Conservation (phyloP, 345 rosid species). For the Rhizophora apiculata region DNA sequence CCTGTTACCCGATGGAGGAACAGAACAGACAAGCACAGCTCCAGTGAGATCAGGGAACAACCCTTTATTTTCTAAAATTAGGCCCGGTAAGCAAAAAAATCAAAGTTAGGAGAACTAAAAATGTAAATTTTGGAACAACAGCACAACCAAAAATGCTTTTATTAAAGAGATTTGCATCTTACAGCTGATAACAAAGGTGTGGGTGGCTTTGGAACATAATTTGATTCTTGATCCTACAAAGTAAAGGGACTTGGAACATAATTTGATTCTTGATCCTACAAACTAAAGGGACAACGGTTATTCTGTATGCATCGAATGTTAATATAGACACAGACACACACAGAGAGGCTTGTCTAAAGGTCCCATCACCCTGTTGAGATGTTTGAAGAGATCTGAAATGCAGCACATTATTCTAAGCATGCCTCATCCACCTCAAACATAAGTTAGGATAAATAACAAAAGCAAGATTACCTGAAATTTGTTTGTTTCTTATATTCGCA, state of each 20-base stretch:
- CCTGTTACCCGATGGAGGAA: constrained; percentile 95
- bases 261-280: background rate
- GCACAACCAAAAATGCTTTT: background rate
- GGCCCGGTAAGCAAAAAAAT: constrained; percentile 16
- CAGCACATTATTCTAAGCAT: background rate
- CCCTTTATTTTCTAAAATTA: constrained; percentile 33
- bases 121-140: background rate
- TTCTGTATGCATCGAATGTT: background rate
- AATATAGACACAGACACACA: too few relatives aligned
- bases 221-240: background rate
- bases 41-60: constrained; percentile 61
- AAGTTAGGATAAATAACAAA: background rate
- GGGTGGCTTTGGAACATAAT: background rate
- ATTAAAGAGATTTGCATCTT: background rate
- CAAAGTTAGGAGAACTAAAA: constrained; percentile 4
- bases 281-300: background rate
- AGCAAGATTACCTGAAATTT: constrained; percentile 33
- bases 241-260: background rate
- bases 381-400: background rate
- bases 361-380: background rate
- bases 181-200: background rate
- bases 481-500: constrained; percentile 44
- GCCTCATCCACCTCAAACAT: background rate
- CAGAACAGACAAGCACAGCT: constrained; percentile 76
- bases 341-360: background rate